Base-by-base conservation (phyloP, 148 eudicot genomes). In the Pouteria glomerata region DNA sequence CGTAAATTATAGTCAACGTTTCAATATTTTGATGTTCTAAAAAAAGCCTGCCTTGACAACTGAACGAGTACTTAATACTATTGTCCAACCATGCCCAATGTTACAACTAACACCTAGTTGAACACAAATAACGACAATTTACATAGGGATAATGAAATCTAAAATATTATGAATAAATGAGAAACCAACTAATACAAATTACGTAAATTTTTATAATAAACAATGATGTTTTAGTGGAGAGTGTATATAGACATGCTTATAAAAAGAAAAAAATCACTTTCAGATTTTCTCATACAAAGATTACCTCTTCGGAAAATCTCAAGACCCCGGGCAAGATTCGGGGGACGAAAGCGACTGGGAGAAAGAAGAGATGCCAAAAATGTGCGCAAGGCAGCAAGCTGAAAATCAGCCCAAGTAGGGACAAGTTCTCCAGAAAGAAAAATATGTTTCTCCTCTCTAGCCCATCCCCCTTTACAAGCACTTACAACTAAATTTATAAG, bases 341-440 rank as follows among this genome's bases (percentile, higher is more conserved):
- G 87, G 19, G 97, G 90, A 51, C 96, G 90, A 69, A 75, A 71
- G 74, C 80, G 88, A 39, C 90, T 72, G 42, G 93, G 91, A 14
- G 96, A 89, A 72, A 89, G 84, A 77, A 94, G 93, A 79, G 97
- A 94, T 66, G 93, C 91, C 81, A 87, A 74, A 73, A 91, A 83
- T 73, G 98, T 92, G 81, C 69, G 88, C 65, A 94, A 81, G 51
- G 98, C 86, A 57, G 87, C 97, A 78, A 87, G 85, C 79, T 89
- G 95, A 70, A 85, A 86, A 73, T 87, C 93, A 63, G 86, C 82
- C 85, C 87, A 89, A 59, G 68, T 75, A 33, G 77, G 33, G 44
- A 60, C 73, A 23, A 66, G 52, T 66, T 78, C 82, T 50, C 69
- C 63, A 1, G 62, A 23, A 58, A 56, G 64, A 71, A 60, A 59